phyloP scores from a whole-genome alignment of 1,284 basidiomycete genomes.

The Ceratobasidium sp. region DNA sequence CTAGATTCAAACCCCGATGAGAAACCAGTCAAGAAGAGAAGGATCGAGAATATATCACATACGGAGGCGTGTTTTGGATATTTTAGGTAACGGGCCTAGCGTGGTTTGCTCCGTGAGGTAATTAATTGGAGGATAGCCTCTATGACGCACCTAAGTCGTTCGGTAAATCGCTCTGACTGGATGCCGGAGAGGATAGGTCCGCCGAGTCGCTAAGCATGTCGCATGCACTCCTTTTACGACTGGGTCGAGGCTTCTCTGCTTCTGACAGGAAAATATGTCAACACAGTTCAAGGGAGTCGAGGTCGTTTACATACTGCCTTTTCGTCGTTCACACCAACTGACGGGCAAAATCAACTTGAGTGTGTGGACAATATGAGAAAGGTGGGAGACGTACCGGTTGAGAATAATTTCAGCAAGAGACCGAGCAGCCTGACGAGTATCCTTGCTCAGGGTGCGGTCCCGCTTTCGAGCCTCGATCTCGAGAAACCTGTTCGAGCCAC shows the following conservation, averaged over 20 bases:
- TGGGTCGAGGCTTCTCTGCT: constrained; percentile 37
- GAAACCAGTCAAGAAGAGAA: neutral
- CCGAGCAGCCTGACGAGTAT: constrained; percentile 40
- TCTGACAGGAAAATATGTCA: constrained; percentile 22
- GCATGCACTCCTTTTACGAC: constrained; percentile 40
- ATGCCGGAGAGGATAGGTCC: constrained; percentile 37
- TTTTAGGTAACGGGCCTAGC: constrained; percentile 40
- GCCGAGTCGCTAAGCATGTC: constrained; percentile 39
- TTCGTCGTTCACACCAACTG: constrained; percentile 41
- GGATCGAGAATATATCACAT: constrained; percentile 5
- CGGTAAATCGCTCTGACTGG: constrained; percentile 38
- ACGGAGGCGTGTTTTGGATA: constrained; percentile 40
- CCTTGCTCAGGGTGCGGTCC: constrained; percentile 44
- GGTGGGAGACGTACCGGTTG: constrained; percentile 18
- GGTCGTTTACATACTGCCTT: constrained; percentile 37
- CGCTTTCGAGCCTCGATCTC: constrained; percentile 43
- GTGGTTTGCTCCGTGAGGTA: constrained; percentile 12
- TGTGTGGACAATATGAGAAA: neutral
- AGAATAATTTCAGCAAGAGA: constrained; percentile 42
- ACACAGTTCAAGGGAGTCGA: constrained; percentile 29
- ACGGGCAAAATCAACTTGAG: neutral
- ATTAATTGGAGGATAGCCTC: constrained; percentile 11
- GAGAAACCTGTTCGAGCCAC: constrained; percentile 30
- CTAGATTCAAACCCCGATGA: constrained; percentile 19
- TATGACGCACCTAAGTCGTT: constrained; percentile 40